Evolutionary conservation across 306 rosid species (phyloP).

Genomic region (Cicer judaicum): DNA sequence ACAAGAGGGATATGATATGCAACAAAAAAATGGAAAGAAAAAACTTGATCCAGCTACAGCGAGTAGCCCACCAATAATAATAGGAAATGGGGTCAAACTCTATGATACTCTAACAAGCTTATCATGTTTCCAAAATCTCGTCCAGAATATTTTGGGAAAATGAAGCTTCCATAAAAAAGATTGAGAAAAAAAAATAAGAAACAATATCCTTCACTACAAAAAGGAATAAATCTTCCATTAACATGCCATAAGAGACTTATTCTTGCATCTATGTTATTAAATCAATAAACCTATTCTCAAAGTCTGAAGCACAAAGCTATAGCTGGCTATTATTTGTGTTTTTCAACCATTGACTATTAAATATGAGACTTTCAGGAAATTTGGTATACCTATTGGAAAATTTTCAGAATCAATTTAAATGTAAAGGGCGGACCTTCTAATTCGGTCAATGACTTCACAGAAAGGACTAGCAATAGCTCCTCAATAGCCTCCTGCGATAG

Average conservation of each 20-base stretch:
- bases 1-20: not conserved
- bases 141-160: slow-evolving; percentile 33
- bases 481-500: slow-evolving; percentile 75
- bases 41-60: not conserved
- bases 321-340: slow-evolving; percentile 19
- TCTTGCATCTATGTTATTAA: slow-evolving; percentile 35
- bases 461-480: slow-evolving; percentile 85
- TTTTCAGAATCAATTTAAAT: slow-evolving; percentile 8
- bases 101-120: slow-evolving; percentile 23
- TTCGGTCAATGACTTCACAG: slow-evolving; percentile 81
- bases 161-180: slow-evolving; percentile 21
- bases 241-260: not conserved
- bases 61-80: slow-evolving; percentile 9
- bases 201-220: not conserved
- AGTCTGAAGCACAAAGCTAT: slow-evolving; percentile 22
- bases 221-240: slow-evolving; percentile 16
- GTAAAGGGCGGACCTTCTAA: slow-evolving; percentile 74
- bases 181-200: slow-evolving; percentile 18
- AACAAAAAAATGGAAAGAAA: not conserved
- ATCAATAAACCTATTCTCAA: slow-evolving; percentile 31
- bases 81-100: slow-evolving; percentile 28
- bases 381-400: slow-evolving; percentile 12
- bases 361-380: slow-evolving; percentile 35
- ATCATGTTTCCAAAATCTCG: slow-evolving; percentile 14
- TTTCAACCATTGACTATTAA: slow-evolving; percentile 29